These are phyloP conservation scores for Candida railenensis DNA, from an alignment of 805 yeast genomes.

Conservation along the genomic window DNA sequence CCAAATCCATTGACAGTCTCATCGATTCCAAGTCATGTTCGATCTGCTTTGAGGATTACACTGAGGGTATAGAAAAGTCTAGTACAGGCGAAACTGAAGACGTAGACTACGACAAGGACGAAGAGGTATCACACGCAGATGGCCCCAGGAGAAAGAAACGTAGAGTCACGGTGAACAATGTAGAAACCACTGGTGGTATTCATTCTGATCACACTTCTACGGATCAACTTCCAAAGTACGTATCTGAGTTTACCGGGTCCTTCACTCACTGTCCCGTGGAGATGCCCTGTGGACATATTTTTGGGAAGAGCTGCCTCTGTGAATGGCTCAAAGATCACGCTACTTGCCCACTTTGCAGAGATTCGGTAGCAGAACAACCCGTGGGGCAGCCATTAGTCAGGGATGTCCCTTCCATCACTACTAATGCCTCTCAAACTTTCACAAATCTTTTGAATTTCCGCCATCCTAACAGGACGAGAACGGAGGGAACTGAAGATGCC, in stretches of 20 bases:
- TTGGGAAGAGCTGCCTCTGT: constrained; percentile 81
- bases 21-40: constrained; percentile 46
- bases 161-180: not conserved
- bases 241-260: constrained; percentile 19
- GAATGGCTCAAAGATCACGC: constrained; percentile 78
- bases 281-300: constrained; percentile 83
- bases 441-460: not conserved
- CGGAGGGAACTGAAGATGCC: not conserved
- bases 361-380: constrained; percentile 32
- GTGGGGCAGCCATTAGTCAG: not conserved
- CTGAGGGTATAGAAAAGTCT: not conserved
- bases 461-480: not conserved
- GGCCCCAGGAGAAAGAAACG: not conserved
- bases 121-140: not conserved
- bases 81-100: not conserved
- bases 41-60: constrained; percentile 60
- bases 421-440: not conserved
- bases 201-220: not conserved
- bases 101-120: not conserved
- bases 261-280: constrained; percentile 60
- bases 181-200: not conserved
- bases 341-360: constrained; percentile 87
- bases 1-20: constrained; percentile 15
- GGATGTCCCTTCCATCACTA: not conserved
- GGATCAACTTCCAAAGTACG: constrained; percentile 7